These are phyloP conservation scores for Pontederia paniculata DNA, from an alignment of 176 grass and related monocot species.

Conservation along the genomic window DNA sequence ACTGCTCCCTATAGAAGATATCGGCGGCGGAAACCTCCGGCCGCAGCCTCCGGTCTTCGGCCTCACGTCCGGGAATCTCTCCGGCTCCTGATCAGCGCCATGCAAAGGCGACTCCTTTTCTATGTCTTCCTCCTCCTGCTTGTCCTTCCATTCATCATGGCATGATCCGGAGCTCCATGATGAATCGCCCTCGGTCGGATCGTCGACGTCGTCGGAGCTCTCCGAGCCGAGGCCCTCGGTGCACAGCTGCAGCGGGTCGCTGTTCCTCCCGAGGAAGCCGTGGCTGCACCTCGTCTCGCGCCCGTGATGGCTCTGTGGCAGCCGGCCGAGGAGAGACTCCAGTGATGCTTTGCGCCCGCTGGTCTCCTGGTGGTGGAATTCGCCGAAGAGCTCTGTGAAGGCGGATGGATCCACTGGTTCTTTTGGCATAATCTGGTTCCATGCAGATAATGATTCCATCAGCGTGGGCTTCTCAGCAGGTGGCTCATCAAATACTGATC, in stretches of 20 bases:
- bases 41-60: conserved; percentile 25
- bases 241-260: conserved; percentile 17
- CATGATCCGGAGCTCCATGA: background rate
- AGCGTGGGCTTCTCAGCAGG: conserved; percentile 74
- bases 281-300: background rate
- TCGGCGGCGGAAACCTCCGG: conserved; percentile 47
- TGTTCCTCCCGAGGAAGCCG: background rate
- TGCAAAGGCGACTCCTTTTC: conserved; percentile 1
- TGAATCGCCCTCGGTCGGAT: conserved; percentile 8
- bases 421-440: conserved; percentile 33
- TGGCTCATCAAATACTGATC: conserved; percentile 66
- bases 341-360: background rate
- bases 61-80: conserved; percentile 11
- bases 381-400: conserved; percentile 82
- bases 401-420: conserved; percentile 43
- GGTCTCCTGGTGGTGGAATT: background rate
- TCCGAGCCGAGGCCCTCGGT: conserved; percentile 32
- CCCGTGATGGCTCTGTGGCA: background rate
- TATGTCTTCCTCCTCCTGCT: background rate
- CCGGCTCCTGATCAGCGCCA: background rate
- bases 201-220: conserved; percentile 43
- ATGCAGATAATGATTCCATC: conserved; percentile 69
- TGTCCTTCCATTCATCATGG: background rate
- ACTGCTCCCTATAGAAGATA: conserved; percentile 49
- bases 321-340: background rate